These are phyloP conservation scores for Colletotrichum siamense DNA, from an alignment of 2,329 filamentous ascomycete genomes.

Conservation along the genomic window DNA sequence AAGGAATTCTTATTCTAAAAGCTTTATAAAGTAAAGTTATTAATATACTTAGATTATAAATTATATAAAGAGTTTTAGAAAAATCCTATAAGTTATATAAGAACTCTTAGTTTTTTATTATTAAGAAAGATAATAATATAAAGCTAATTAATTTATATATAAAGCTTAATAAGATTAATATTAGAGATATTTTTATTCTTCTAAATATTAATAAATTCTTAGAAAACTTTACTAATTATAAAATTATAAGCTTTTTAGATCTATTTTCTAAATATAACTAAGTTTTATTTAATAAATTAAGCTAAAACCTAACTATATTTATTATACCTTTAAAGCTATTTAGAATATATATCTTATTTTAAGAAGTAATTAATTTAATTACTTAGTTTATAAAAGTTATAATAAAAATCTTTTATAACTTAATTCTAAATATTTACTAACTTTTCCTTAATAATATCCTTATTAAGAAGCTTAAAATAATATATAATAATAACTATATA, in stretches of 20 bases:
- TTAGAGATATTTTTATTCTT: too few relatives aligned
- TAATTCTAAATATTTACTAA: background rate
- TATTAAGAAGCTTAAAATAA: background rate
- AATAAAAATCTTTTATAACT: background rate
- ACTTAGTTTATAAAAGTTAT: background rate
- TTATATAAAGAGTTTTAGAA: too few relatives aligned
- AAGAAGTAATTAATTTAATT: background rate
- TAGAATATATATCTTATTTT: background rate
- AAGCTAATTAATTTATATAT: too few relatives aligned
- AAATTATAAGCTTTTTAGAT: background rate
- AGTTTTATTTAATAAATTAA: background rate
- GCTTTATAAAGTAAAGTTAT: too few relatives aligned
- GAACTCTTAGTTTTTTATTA: too few relatives aligned
- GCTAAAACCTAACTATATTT: background rate
- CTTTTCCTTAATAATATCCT: background rate
- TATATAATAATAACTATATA: background rate
- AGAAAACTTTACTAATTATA: background rate
- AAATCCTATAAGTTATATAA: too few relatives aligned
- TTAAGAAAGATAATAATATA: too few relatives aligned
- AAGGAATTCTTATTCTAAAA: too few relatives aligned
- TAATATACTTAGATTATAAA: too few relatives aligned
- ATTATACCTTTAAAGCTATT: background rate
- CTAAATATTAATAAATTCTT: too few relatives aligned
- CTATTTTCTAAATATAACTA: background rate
- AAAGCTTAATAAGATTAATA: too few relatives aligned